Conservation (phyloP, 2,329 filamentous ascomycete species). For the Pseudogymnoascus sp. region DNA sequence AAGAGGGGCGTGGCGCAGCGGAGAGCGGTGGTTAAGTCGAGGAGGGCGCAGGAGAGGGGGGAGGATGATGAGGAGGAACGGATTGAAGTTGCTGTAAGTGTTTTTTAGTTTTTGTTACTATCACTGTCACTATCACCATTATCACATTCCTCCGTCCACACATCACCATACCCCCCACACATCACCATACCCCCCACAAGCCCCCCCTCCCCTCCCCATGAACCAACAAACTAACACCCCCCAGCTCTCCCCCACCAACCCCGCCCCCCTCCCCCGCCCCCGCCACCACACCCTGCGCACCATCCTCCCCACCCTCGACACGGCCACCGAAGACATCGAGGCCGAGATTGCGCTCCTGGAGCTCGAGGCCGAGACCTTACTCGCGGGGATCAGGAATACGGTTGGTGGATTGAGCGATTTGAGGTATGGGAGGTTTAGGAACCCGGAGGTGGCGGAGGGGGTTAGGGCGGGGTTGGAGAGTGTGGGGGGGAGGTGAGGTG, state of each 20-base stretch:
- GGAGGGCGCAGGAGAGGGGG: slow-evolving; percentile 43
- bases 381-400: slow-evolving; percentile 53
- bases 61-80: slow-evolving; percentile 37
- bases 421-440: slow-evolving; percentile 67
- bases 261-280: background rate
- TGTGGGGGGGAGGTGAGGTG: slow-evolving; percentile 38
- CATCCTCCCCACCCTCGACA: slow-evolving; percentile 61
- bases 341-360: slow-evolving; percentile 58
- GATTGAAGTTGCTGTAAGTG: slow-evolving; percentile 48
- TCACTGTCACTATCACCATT: background rate
- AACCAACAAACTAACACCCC: background rate
- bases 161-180: background rate
- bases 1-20: slow-evolving; percentile 50
- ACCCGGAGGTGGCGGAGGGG: slow-evolving; percentile 54
- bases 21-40: slow-evolving; percentile 46
- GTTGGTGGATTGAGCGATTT: slow-evolving; percentile 73
- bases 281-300: slow-evolving; percentile 51
- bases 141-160: background rate
- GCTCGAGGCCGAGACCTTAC: slow-evolving; percentile 51
- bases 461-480: slow-evolving; percentile 57
- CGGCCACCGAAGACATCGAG: slow-evolving; percentile 56
- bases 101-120: background rate
- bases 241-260: background rate
- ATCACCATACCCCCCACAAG: background rate
- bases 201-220: too few relatives aligned